Conservation (phyloP, 129 eudicot genomes). For the Glebionis coronaria region DNA sequence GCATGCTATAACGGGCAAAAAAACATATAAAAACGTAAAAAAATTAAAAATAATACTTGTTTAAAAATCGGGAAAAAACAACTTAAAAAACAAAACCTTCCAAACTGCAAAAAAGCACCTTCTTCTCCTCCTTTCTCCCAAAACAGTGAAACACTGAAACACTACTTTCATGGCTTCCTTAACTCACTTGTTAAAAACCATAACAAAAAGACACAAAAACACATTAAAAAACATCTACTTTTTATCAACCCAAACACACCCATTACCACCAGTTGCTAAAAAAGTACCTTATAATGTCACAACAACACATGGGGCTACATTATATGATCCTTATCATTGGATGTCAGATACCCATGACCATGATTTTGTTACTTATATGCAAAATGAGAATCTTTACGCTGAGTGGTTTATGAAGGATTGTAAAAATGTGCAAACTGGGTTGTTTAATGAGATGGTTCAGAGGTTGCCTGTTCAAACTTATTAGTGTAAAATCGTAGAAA, state of each 20-base stretch:
- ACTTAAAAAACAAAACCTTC: no score
- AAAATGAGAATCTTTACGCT: conserved; percentile 59
- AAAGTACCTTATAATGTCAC: conserved; percentile 55
- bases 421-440: conserved; percentile 34
- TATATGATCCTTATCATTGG: conserved; percentile 90
- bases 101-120: no score
- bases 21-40: no score
- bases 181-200: conserved; percentile 22
- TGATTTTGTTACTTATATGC: conserved; percentile 59
- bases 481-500: no score
- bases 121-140: no score
- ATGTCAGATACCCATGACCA: conserved; percentile 77
- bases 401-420: conserved; percentile 80
- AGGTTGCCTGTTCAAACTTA: no score
- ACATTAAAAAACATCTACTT: conserved; percentile 21
- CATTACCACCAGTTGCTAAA: conserved; percentile 63
- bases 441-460: conserved; percentile 61
- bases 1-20: no score
- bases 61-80: no score
- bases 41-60: no score
- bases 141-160: no score
- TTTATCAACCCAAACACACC: conserved; percentile 38
- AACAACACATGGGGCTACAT: conserved; percentile 55
- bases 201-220: conserved; percentile 25
- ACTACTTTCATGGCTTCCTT: conserved; percentile 30